Evolutionary conservation across 352 stramenopile genomes (phyloP), one percentile per base, ranked within the genome.

Genomic region (Phytophthora cactorum): DNA sequence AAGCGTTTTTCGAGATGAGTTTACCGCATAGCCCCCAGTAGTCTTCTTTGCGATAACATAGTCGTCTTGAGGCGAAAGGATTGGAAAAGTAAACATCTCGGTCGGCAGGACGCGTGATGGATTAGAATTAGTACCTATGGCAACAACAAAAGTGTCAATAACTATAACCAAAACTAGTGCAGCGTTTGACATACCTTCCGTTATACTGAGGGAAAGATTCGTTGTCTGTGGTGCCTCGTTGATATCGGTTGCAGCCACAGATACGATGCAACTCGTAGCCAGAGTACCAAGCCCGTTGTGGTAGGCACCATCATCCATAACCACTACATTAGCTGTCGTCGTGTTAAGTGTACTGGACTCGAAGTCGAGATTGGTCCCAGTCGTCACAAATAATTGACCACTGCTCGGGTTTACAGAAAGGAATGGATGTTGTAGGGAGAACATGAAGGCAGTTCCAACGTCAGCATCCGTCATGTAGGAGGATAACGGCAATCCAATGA

Each of bases 241-340:
- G 1, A 74, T 46, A 54, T 81, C 59, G 59, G 25, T 28, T 2
- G 73, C 68, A 4, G 10, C 17, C 32, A 81, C 59, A 5, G 44
- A 50, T 12, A 81, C 44, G 7, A 38, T 44, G 34, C 73, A 81
- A 15, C 57, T 72, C 4, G 73, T 74, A 49, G 61, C 68, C 3
- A 81, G 47, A 2, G 69, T 68, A 1, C 43, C 46, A 9, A 75
- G 25, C 3, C 66, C 66, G 25, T 76, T 60, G 36, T 81, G 73
- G n/a, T 68, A 68, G 5, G 62, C 57, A 14, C 73, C 73, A 31
- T 81, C 69, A 61, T 81, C 73, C 2, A 36, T 54, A 4, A 78
- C 69, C 6, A 71, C 36, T n/a, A 81, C 58, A 38, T 28, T 66
- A 8, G 60, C 62, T 44, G 43, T 58, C 5, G 66, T 55, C 2